Base-by-base conservation (phyloP, 257 asterid species). In the Petrea volubilis region DNA sequence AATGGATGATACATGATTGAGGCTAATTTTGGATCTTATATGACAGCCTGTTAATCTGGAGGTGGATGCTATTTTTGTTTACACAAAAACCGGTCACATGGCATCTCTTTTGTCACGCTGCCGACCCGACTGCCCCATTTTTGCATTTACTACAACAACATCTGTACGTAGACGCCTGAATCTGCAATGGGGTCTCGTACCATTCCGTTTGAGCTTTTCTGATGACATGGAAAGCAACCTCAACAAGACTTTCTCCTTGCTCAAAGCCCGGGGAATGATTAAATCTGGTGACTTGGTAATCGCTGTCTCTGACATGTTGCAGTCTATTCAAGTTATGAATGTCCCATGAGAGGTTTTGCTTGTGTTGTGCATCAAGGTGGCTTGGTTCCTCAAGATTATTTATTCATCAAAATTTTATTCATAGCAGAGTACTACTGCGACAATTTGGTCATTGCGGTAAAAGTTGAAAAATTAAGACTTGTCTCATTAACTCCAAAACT, bases 141-240 rank as follows among this genome's bases (percentile, higher is more conserved):
- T 91, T 27, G 95, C 96, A 4, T 91, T 91, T 65, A 91, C 96
- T 12, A 82, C 89, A 7, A 73, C 91, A 10, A 85, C 92, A 3
- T 79, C 95, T 2, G 88, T 85, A 27, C 91, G 95, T 3, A 79
- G 95, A 66, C 89, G 95, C 55, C 72, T 91, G 70, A 93, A 93
- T 85, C 87, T 90, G 61, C 98, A 93, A 70, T 90, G 97, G 97
- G 97, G 96, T 60, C 82, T 93, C n/a, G 87, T 87, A 62, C 97
- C 96, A 8, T 90, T 93, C 81, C 88, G 96, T 56, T 49, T 90
- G 86, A 87, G 86, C 85, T 87, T 84, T 79, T 79, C 95, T 2
- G 96, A 90, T 27, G 97, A 90, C n/a, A 87, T 88, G 92, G 98
- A 90, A 60, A 90, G 72, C 83, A 93, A 90, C 74, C 96, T 90